Percentiles rank a stretch among this genome's conserved stretches.
phyloP scores from a whole-genome alignment of 129 eudicot genomes.

The Oenanthe sinensis region DNA sequence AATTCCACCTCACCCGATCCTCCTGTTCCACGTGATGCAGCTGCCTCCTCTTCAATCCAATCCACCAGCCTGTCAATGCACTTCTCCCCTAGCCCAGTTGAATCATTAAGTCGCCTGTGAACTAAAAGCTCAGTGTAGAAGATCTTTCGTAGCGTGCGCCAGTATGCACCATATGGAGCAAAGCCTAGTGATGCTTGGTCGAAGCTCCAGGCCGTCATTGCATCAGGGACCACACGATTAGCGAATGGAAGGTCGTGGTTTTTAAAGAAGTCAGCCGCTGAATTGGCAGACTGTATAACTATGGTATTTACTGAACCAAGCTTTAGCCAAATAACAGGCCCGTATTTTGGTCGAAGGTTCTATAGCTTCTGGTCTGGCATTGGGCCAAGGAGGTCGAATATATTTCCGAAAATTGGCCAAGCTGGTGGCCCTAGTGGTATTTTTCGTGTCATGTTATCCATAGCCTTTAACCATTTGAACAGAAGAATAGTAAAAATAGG shows the following conservation, averaged over 20 bases:
- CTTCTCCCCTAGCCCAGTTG: background rate
- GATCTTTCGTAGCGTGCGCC: background rate
- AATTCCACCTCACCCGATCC: background rate
- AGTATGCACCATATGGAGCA: background rate
- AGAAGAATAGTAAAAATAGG: too few species aligned
- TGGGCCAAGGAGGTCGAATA: background rate
- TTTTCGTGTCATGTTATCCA: too few species aligned
- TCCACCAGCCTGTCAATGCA: background rate
- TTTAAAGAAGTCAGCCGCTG: background rate
- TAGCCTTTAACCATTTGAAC: too few species aligned
- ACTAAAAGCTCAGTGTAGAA: background rate
- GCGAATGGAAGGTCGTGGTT: background rate
- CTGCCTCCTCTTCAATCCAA: background rate
- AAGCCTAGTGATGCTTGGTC: background rate
- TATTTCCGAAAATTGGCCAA: background rate
- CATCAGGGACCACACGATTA: background rate
- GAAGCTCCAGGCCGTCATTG: background rate
- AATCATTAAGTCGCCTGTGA: background rate
- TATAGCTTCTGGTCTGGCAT: background rate
- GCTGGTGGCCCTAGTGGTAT: background rate
- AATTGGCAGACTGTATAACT: background rate
- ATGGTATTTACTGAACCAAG: background rate
- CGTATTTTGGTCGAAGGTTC: background rate
- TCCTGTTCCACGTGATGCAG: background rate
- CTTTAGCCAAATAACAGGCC: background rate